These are phyloP conservation scores for Aspergillus tubingensis DNA, from an alignment of 2,329 filamentous ascomycete genomes.

Conservation along the genomic window DNA sequence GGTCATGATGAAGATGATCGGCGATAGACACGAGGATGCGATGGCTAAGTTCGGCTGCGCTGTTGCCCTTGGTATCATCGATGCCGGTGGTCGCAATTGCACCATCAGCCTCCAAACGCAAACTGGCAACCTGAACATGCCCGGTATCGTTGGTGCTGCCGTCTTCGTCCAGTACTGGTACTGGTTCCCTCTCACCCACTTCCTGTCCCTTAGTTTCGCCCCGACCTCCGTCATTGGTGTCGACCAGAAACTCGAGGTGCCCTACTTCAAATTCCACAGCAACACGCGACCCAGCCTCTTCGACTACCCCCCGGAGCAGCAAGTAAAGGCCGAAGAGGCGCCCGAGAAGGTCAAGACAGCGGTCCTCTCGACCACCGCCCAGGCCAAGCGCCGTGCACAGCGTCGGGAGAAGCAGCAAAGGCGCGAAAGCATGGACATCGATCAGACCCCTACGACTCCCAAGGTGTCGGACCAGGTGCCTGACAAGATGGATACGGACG, in stretches of 20 bases:
- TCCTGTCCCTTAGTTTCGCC: slow-evolving; percentile 93
- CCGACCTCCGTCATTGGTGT: slow-evolving; percentile 94
- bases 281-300: slow-evolving; percentile 93
- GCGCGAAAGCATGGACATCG: slow-evolving; percentile 93
- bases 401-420: slow-evolving; percentile 90
- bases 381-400: slow-evolving; percentile 91
- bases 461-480: slow-evolving; percentile 61
- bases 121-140: slow-evolving; percentile 98
- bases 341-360: slow-evolving; percentile 93
- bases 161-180: slow-evolving; percentile 99
- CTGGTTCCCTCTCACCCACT: slow-evolving; percentile 99
- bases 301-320: slow-evolving; percentile 95
- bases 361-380: slow-evolving; percentile 92
- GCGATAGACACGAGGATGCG: slow-evolving; percentile 94
- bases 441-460: slow-evolving; percentile 73
- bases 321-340: slow-evolving; percentile 91
- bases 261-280: slow-evolving; percentile 93
- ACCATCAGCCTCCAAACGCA: slow-evolving; percentile 97
- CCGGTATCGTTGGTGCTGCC: slow-evolving; percentile 94
- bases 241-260: slow-evolving; percentile 89
- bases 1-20: slow-evolving; percentile 88
- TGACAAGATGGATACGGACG: slow-evolving; percentile 82
- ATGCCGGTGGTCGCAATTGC: slow-evolving; percentile 96
- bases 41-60: slow-evolving; percentile 99
- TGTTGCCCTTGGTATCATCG: slow-evolving; percentile 92